These are phyloP conservation scores for Bathelium albidoporum DNA, from an alignment of 495 filamentous ascomycete genomes.

Conservation along the genomic window DNA sequence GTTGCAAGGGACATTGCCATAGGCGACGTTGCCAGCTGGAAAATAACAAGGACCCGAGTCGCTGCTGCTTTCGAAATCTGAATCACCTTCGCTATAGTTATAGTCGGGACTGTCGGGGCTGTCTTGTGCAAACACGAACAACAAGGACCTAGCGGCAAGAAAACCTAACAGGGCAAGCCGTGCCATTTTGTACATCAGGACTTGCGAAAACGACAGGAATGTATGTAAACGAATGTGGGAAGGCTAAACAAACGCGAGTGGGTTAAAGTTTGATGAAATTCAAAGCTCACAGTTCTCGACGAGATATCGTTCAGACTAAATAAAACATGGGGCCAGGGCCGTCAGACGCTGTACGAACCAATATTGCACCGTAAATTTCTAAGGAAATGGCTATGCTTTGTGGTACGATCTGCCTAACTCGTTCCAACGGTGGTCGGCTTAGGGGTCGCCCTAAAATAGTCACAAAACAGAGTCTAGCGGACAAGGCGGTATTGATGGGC, in stretches of 20 bases:
- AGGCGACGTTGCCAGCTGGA: neutral
- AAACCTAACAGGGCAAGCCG: neutral
- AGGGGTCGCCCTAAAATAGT: neutral
- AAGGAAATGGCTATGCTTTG: neutral
- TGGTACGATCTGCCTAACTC: neutral
- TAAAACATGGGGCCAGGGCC: too few species aligned
- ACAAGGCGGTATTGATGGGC: neutral
- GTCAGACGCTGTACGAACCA: too few species aligned
- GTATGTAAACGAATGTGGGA: neutral
- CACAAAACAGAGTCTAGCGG: neutral
- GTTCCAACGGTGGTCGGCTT: neutral
- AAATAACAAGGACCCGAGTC: neutral
- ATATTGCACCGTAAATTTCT: neutral
- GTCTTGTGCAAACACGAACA: neutral
- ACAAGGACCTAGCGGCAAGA: neutral
- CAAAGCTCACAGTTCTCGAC: too few species aligned
- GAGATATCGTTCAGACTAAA: too few species aligned
- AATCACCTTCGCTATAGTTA: neutral
- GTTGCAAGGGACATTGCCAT: constrained; percentile 2
- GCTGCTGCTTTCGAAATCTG: neutral
- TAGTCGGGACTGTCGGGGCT: neutral
- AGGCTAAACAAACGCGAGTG: too few species aligned
- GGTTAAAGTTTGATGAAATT: too few species aligned
- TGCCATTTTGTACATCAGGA: neutral
- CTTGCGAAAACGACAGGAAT: neutral